Evolutionary conservation across 2,329 filamentous ascomycete species (phyloP).

Genomic region (Orbilia quercus): DNA sequence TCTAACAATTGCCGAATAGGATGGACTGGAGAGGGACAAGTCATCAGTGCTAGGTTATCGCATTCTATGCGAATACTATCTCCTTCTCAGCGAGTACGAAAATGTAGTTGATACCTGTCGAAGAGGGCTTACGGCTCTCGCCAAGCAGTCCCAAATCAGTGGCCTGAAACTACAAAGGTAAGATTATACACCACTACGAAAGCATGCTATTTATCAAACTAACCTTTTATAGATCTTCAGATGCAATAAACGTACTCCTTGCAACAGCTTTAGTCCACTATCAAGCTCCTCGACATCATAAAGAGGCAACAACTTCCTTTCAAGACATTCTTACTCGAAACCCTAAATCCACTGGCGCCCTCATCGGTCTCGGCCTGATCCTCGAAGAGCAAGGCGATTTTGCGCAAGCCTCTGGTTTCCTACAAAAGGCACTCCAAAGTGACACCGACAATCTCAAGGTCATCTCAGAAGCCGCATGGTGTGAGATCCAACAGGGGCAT

Average conservation of each 20-base stretch:
- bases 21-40: conserved; percentile 65
- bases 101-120: conserved; percentile 82
- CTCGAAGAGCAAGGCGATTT: conserved; percentile 94
- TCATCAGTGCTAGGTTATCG: conserved; percentile 85
- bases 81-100: conserved; percentile 85
- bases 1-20: conserved; percentile 58
- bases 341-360: conserved; percentile 78
- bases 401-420: conserved; percentile 80
- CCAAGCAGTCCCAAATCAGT: conserved; percentile 72
- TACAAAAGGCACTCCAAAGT: conserved; percentile 78
- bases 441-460: conserved; percentile 81
- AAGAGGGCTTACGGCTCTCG: conserved; percentile 74
- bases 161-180: conserved; percentile 71
- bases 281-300: conserved; percentile 87
- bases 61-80: conserved; percentile 83
- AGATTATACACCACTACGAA: background rate
- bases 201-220: background rate
- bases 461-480: conserved; percentile 89
- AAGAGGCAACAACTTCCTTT: conserved; percentile 87
- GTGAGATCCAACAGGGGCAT: conserved; percentile 83
- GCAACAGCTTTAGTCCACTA: conserved; percentile 90
- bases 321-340: conserved; percentile 82
- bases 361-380: conserved; percentile 91
- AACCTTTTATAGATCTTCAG: conserved; percentile 70
- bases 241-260: conserved; percentile 80